Evolutionary conservation across 2,329 filamentous ascomycete genomes (phyloP).

Genomic region (Pseudopithomyces chartarum): DNA sequence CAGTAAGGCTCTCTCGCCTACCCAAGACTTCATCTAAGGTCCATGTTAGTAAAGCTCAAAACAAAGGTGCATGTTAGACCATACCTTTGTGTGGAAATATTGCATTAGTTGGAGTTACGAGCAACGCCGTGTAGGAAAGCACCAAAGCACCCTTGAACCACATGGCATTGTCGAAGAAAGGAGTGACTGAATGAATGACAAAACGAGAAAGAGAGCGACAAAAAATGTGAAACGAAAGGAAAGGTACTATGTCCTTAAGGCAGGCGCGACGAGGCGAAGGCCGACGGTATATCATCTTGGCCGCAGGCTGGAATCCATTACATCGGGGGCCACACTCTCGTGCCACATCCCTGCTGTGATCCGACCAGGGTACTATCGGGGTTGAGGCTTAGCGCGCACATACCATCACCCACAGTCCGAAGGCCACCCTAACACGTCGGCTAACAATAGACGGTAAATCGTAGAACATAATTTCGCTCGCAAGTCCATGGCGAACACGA

Average conservation of each 20-base stretch:
- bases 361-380: constrained; percentile 23
- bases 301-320: constrained; percentile 15
- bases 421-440: constrained; percentile 27
- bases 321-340: constrained; percentile 15
- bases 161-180: constrained; percentile 44
- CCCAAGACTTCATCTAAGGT: constrained; percentile 5
- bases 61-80: neutral
- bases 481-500: constrained; percentile 3
- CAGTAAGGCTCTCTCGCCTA: constrained; percentile 4
- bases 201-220: constrained; percentile 26
- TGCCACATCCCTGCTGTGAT: constrained; percentile 19
- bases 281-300: constrained; percentile 24
- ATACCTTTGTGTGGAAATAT: constrained; percentile 20
- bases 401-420: constrained; percentile 27
- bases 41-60: neutral
- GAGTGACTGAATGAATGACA: constrained; percentile 29
- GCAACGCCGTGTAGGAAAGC: constrained; percentile 26
- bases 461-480: constrained; percentile 8
- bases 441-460: constrained; percentile 35
- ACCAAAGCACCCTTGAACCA: constrained; percentile 38
- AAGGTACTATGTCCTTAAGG: constrained; percentile 32
- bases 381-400: constrained; percentile 38
- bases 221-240: constrained; percentile 30
- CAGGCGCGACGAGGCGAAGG: constrained; percentile 25
- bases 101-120: constrained; percentile 30